These are phyloP conservation scores for Isatis tinctoria DNA, from an alignment of 345 rosid species.

Conservation along the genomic window DNA sequence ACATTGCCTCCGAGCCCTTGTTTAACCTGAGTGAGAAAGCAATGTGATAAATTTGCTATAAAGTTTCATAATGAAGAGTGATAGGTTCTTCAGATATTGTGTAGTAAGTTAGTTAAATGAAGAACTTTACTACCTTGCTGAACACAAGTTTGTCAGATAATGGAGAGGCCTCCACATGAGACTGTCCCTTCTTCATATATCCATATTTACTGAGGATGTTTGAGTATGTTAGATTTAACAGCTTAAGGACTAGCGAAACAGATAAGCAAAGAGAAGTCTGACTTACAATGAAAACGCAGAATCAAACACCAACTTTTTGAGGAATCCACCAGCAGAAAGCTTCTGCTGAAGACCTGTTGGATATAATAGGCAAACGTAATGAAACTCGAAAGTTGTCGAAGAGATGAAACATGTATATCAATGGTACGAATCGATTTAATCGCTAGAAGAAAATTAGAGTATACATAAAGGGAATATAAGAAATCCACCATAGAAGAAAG, in stretches of 20 bases:
- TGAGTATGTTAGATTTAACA: constrained; percentile 19
- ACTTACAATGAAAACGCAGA: constrained; percentile 77
- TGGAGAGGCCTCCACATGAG: constrained; percentile 73
- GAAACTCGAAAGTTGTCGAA: background rate
- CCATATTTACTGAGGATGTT: constrained; percentile 54
- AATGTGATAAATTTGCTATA: background rate
- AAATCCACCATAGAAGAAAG: background rate
- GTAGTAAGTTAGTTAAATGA: background rate
- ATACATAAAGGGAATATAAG: background rate
- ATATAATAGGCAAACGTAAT: background rate
- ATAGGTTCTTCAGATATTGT: background rate
- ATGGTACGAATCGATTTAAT: background rate
- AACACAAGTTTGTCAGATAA: constrained; percentile 83
- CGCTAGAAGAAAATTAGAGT: background rate
- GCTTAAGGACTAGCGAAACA: background rate
- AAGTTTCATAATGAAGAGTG: background rate
- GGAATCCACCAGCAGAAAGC: constrained; percentile 62
- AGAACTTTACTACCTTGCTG: constrained; percentile 51
- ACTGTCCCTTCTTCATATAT: constrained; percentile 58
- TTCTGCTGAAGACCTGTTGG: constrained; percentile 76
- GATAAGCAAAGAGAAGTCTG: constrained; percentile 6
- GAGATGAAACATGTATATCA: background rate
- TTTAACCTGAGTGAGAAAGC: constrained; percentile 47
- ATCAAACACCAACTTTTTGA: constrained; percentile 56
- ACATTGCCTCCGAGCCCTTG: constrained; percentile 85